A percentile compares a stretch with the other conserved stretches of the same genome.
These are phyloP conservation scores for Xylaria digitata DNA, from an alignment of 2,329 filamentous ascomycete genomes.

Conservation along the genomic window DNA sequence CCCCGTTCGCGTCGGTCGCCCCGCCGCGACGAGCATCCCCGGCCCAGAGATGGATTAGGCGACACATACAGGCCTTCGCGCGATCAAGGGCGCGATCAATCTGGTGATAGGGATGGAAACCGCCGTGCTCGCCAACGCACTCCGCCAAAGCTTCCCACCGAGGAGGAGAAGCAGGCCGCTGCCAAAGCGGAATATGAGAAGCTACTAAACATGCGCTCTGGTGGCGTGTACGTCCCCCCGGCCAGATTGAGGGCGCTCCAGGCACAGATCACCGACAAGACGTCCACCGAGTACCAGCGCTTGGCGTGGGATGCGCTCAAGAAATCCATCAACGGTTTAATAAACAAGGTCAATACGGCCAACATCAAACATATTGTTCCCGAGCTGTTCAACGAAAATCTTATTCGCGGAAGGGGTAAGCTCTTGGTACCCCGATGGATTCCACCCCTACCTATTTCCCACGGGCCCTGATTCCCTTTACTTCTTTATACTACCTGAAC, in stretches of 20 bases:
- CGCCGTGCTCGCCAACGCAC: conserved; percentile 43
- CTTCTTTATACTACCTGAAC: background rate
- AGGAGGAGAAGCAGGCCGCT: conserved; percentile 86
- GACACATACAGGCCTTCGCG: conserved; percentile 63
- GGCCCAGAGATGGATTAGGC: conserved; percentile 50
- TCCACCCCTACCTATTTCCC: background rate
- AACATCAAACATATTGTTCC: conserved; percentile 99
- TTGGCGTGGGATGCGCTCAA: conserved; percentile 99
- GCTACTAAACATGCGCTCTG: conserved; percentile 89
- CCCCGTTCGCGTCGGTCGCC: conserved; percentile 51
- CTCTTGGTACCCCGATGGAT: no score
- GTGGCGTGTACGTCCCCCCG: conserved; percentile 95
- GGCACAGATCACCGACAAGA: conserved; percentile 96
- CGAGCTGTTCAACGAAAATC: conserved; percentile 93
- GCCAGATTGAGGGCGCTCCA: conserved; percentile 90
- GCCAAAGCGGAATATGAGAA: conserved; percentile 95
- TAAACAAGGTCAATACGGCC: conserved; percentile 98
- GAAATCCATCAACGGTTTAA: conserved; percentile 97
- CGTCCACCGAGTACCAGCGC: conserved; percentile 95
- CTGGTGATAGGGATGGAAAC: conserved; percentile 30
- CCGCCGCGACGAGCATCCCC: conserved; percentile 48
- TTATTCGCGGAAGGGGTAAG: conserved; percentile 84
- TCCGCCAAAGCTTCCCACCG: conserved; percentile 61
- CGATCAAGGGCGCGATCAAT: conserved; percentile 41
- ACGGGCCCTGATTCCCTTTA: background rate